Base-by-base conservation (phyloP, 495 filamentous ascomycete genomes). In the Parathielavia appendiculata region DNA sequence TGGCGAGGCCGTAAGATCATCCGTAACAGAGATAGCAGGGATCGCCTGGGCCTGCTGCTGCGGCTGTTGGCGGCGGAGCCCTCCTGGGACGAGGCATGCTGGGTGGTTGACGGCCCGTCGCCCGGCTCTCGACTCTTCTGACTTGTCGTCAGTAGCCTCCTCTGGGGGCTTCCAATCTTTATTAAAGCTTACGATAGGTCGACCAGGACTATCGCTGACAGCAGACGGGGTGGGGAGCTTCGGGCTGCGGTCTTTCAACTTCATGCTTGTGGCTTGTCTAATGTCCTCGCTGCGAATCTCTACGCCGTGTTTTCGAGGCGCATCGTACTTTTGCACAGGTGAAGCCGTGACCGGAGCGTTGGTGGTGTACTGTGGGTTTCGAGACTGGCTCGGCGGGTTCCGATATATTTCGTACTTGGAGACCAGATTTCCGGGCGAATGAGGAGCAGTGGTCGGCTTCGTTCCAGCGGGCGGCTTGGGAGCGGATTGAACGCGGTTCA, bases 111-210 rank as follows among this genome's bases (percentile, higher is more conserved):
- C 36, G 19, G 16, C 36, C 45, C 55, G 57, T 56, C 64, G 58
- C 40, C 61, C 66, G 56, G 39, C 32, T 58, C 62, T 65, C 59
- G 67, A 60, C 61, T 71, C 63, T 65, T 70, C 66, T 81, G 78
- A 73, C 67, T 75, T 76, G 51, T 70, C 68, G 80, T 81, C 79
- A 81, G 78, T 73, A 73, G 79, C 75, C 70, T 79, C 79, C 65
- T 74, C 79, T 60, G 71, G 76, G 55, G 89, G 82, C 73, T 85
- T 87, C 90, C 89, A 93, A 71, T 85, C 77, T 63, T 76, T 78
- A 69, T 91, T 83, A 77, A 96, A 96, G 79, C 91, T 96, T 75
- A 96, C 90, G 71, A 96, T 96, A 51, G 90, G 91, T 65, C 91
- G 82, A 53, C 89, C 88, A 54, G 86, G 83, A 60, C 79, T 85